Evolutionary conservation across 352 stramenopile genomes (phyloP), one percentile per base, ranked within the genome.

Genomic region (Peronospora destructor): DNA sequence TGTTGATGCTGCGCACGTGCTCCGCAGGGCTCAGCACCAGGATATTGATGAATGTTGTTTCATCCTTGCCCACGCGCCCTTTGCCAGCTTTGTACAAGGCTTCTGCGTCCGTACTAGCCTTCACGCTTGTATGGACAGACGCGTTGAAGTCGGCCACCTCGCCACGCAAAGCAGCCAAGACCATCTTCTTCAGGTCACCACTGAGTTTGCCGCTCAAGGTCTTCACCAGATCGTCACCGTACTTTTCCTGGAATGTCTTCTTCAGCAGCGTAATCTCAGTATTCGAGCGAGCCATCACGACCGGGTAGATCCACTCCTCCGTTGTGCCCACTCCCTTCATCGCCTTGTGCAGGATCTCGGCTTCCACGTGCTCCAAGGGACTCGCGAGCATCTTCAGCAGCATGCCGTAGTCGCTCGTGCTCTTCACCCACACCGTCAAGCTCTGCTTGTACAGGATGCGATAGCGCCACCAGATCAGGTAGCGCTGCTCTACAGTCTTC

Each of bases 251-350:
- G 61, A 66, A 86, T 0, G 73, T 72, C 61, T 83, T 79, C 67
- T 89, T 86, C 41, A 86, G 49, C 50, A 89, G 65, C 47, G 64
- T 63, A 36, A 88, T 71, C 51, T 86, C 74, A 11, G 41, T 50
- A 53, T 84, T 83, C 14, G 77, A 74, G 46, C 77, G 71, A 1
- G 77, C 77, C 8, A 69, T 68, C 8, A 91, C 41, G 45, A 91
- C 75, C 64, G 82, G 73, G 68, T 23, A 12, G 11, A 34, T 34
- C 9, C 84, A 66, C 43, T 64, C 80, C 55, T 89, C 80, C 36
- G 66, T 87, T 7, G 77, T 89, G 37, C 80, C 80, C 46, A 85
- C 64, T 33, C 76, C 77, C 53, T 89, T 85, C 42, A 72, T 86
- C 16, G 80, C 77, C 35, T 88, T 66, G n/a, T 61, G 62, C 41